Evolutionary conservation across 345 rosid genomes (phyloP), one percentile per base, ranked within the genome.

Genomic region (Linum tenue): DNA sequence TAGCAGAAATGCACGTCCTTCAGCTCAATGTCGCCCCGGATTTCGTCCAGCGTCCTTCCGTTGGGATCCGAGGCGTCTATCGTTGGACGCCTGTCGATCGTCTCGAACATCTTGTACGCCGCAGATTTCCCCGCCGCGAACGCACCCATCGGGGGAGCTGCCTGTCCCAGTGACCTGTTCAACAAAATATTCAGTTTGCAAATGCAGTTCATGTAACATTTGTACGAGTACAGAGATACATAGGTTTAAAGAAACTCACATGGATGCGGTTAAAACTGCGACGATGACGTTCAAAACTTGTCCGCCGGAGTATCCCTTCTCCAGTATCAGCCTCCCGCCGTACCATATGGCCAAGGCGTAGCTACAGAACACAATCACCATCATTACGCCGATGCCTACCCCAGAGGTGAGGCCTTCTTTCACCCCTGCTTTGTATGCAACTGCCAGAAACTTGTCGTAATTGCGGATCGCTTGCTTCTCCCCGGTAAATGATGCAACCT

Each of bases 41-140:
- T 67, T 37, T 72, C 79, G 11, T 77, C 75, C 64, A 72, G 50
- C 37, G 37, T 69, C 31, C n/a, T 56, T 48, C 84, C 81, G 0
- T 35, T 75, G 2, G 59, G 62, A 51, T 72, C 65, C 5, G 59
- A 76, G 9, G 79, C 35, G 62, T 77, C 84, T 55, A 80, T 80
- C 59, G 60, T 70, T 0, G 84, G 79, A 68, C 68, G 67, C 55
- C 81, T 67, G 1, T 72, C 35, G 15, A 80, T 77, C 0, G 77
- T 75, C 79, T 80, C 71, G 57, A 80, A 80, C 84, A 80, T 77
- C 62, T 77, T 77, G 43, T 71, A 77, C 3, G 84, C 84, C 48
- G 81, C 84, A 44, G 81, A 77, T 73, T 68, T 80, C 31, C 84
- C 84, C 0, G 81, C 70, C 3, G 77, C 73, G 55, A 80, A 80